phyloP scores from a whole-genome alignment of 2,329 filamentous ascomycete genomes.

The Trichoderma oligosporum region DNA sequence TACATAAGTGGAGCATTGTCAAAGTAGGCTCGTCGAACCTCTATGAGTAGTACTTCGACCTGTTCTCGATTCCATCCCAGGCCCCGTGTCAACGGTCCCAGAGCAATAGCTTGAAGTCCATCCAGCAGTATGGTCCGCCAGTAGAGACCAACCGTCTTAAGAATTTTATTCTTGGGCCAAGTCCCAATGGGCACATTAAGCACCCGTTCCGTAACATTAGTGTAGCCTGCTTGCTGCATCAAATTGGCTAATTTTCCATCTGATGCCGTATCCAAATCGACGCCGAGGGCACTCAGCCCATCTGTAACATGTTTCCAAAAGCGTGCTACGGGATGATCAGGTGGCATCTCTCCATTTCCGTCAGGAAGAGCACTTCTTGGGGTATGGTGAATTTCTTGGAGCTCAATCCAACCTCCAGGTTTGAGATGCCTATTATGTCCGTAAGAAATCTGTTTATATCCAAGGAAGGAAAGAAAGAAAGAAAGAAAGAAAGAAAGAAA shows the following conservation, averaged over 20 bases:
- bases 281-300: slow-evolving; percentile 42
- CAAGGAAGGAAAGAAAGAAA: too few relatives aligned
- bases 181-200: slow-evolving; percentile 53
- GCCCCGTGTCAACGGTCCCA: slow-evolving; percentile 50
- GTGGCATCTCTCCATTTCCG: slow-evolving; percentile 35
- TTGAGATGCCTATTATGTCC: slow-evolving; percentile 42
- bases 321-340: slow-evolving; percentile 41
- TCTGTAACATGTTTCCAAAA: slow-evolving; percentile 47
- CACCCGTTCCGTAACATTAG: slow-evolving; percentile 47
- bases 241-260: slow-evolving; percentile 40
- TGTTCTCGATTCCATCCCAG: slow-evolving; percentile 47
- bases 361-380: slow-evolving; percentile 43
- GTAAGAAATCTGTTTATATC: slow-evolving; percentile 1
- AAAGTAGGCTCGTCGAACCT: slow-evolving; percentile 47
- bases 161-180: slow-evolving; percentile 49
- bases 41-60: slow-evolving; percentile 46
- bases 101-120: slow-evolving; percentile 48
- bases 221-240: slow-evolving; percentile 50
- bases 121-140: slow-evolving; percentile 50
- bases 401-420: slow-evolving; percentile 53
- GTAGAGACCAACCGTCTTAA: slow-evolving; percentile 51
- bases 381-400: slow-evolving; percentile 52
- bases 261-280: slow-evolving; percentile 45
- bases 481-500: too few relatives aligned
- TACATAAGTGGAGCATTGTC: slow-evolving; percentile 46